phyloP scores from a whole-genome alignment of 345 rosid genomes.

The Turritis glabra region DNA sequence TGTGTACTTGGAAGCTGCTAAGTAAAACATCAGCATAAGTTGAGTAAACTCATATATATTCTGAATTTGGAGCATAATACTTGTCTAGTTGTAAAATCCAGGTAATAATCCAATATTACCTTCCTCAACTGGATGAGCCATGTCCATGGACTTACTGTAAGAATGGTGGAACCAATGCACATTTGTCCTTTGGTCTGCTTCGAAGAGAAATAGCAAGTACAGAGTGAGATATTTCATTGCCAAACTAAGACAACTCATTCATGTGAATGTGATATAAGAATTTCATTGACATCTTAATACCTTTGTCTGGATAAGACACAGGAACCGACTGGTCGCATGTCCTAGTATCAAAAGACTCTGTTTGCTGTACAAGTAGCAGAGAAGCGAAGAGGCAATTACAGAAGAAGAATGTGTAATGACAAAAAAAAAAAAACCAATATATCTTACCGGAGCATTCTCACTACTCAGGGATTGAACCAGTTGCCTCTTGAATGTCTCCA shows the following conservation, averaged over 20 bases:
- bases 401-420: background rate
- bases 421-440: background rate
- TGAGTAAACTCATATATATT: background rate
- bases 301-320: constrained; percentile 48
- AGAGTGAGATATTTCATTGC: background rate
- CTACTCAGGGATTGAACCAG: constrained; percentile 69
- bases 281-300: constrained; percentile 31
- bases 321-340: constrained; percentile 64
- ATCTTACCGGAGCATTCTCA: constrained; percentile 58
- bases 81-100: background rate
- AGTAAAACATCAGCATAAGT: background rate
- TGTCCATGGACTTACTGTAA: constrained; percentile 38
- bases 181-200: constrained; percentile 48
- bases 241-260: background rate
- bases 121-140: constrained; percentile 44
- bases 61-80: background rate
- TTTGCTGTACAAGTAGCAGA: constrained; percentile 37
- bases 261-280: background rate
- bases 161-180: constrained; percentile 41
- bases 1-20: constrained; percentile 47
- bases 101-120: constrained; percentile 42
- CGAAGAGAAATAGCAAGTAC: background rate
- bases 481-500: constrained; percentile 80
- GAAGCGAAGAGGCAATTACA: background rate
- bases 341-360: constrained; percentile 59